Base-by-base conservation (phyloP, 139 green algal genomes). In the Eudorina sp. region DNA sequence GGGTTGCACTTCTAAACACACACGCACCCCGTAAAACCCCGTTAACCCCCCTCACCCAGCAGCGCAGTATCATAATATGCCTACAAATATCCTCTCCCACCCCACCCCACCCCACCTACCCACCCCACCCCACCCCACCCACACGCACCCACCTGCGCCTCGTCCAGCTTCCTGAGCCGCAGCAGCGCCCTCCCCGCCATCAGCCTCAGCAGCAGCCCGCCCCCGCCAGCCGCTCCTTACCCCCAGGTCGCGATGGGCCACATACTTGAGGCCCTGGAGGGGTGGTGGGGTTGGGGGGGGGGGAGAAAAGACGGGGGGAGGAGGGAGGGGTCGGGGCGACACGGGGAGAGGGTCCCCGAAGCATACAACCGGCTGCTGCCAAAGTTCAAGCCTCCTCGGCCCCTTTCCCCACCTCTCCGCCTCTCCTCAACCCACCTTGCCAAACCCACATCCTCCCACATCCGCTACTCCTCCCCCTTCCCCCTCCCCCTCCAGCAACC, bases 131-230 rank as follows among this genome's bases (percentile, higher is more conserved):
- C 55, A 31, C 55, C 55, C 55, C 41, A 25, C 25, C 46, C 40
- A 66, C n/a, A n/a, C n/a, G n/a, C n/a, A 9, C 51, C 48, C 45
- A 84, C 88, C 68, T 75, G 23, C 53, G 92, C 92, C 36, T 92
- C 90, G 18, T 87, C 85, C 19, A 85, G 79, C 36, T 69, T 64
- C n/a, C 83, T 53, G 51, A 91, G 75, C 53, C 31, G 66, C 19
- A 94, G 92, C 91, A 94, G 77, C 66, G 89, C 88, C 60, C 89
- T 83, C 0, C 78, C 93, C n/a, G 79, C 80, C 51, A 89, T 46
- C 84, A 92, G 89, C 64, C 60, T 68, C 66, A 93, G 90, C 86
- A 79, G 83, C 89, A 86, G 89, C 27, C 69, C 55, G 81, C 89
- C 13, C 85, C 48, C 51, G 70, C 70, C 82, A 92, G 60, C 45